Percentiles rank a stretch among this genome's conserved stretches.
Conservation (phyloP, 352 stramenopile genomes). For the Pythium rishiriense region DNA sequence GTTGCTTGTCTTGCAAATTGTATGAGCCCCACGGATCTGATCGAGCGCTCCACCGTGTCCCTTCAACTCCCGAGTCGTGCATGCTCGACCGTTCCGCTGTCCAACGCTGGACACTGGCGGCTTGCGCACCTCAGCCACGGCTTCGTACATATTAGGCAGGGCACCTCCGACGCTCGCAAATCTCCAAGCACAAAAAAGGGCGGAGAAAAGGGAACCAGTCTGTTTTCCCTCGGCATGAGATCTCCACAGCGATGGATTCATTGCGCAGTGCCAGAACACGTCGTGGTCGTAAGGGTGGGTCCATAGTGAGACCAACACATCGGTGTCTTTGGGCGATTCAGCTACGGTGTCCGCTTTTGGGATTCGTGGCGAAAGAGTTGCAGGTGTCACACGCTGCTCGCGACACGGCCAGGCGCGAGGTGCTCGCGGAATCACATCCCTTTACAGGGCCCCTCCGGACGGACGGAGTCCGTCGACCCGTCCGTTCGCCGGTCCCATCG, state of each 20-base stretch:
- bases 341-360: neutral
- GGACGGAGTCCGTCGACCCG: neutral
- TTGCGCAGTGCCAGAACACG: neutral
- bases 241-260: conserved; percentile 7
- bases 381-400: conserved; percentile 9
- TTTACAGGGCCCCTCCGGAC: neutral
- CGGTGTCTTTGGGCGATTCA: neutral
- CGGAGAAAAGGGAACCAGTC: neutral
- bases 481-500: neutral
- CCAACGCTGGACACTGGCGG: conserved; percentile 18
- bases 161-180: neutral
- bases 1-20: neutral
- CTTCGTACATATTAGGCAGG: neutral
- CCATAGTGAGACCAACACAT: neutral
- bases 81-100: conserved; percentile 11
- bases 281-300: neutral
- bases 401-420: conserved; percentile 2
- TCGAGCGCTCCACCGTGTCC: too few relatives aligned
- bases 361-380: neutral
- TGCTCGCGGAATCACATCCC: conserved; percentile 5
- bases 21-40: neutral
- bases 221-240: conserved; percentile 1
- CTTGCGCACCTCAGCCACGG: too few relatives aligned
- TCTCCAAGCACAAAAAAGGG: neutral
- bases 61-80: too few relatives aligned